Conservation (phyloP, 1,139 yeast genomes). For the Kodamaea ohmeri region DNA sequence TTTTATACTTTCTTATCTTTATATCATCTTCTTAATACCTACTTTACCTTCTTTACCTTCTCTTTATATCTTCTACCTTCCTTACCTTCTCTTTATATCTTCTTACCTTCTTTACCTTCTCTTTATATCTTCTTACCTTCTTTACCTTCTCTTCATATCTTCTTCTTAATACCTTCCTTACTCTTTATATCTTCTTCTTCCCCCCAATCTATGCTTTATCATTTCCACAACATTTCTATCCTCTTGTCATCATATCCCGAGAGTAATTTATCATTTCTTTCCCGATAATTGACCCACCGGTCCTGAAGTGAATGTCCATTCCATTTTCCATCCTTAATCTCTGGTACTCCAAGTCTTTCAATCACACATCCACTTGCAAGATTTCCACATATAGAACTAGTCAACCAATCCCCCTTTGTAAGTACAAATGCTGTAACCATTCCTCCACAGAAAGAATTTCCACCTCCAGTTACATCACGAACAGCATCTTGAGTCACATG, state of each 20-base stretch:
- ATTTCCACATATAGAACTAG: conserved; percentile 67
- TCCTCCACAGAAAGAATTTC: conserved; percentile 85
- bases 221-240: not conserved
- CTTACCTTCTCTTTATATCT: too few relatives aligned
- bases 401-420: conserved; percentile 45
- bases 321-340: conserved; percentile 44
- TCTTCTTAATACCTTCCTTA: too few relatives aligned
- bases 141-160: not conserved
- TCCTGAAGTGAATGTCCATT: conserved; percentile 43
- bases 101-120: too few relatives aligned
- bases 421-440: conserved; percentile 60
- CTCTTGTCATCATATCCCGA: conserved; percentile 2
- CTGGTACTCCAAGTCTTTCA: conserved; percentile 75
- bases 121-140: not conserved
- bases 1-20: too few relatives aligned
- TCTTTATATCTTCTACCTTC: too few relatives aligned
- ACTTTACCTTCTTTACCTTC: too few relatives aligned
- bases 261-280: conserved; percentile 3
- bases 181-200: not conserved
- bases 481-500: conserved; percentile 54
- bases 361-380: conserved; percentile 77
- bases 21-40: too few relatives aligned
- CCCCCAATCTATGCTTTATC: not conserved
- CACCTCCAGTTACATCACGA: conserved; percentile 92
- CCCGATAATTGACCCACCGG: conserved; percentile 29